Conservation (phyloP, 1,284 basidiomycete genomes). For the Termitomyces sp. region DNA sequence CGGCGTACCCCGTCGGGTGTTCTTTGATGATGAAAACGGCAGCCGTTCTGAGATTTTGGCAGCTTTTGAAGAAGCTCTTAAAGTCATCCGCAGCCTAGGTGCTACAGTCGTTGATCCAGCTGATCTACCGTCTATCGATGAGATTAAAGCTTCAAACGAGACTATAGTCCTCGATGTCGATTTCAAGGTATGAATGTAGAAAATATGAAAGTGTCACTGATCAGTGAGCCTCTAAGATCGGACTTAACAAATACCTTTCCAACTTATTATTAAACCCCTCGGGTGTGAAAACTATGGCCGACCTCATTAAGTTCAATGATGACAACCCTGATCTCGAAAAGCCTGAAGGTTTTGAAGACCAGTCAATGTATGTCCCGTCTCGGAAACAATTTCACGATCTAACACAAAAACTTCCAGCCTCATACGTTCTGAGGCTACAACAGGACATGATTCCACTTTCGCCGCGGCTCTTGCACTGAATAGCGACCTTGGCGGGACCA, state of each 20-base stretch:
- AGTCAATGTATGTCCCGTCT: conserved; percentile 32
- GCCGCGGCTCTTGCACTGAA: conserved; percentile 45
- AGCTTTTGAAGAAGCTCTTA: conserved; percentile 46
- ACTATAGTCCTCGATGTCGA: conserved; percentile 47
- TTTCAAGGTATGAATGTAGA: conserved; percentile 42
- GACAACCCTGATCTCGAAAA: conserved; percentile 45
- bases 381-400: not conserved
- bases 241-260: conserved; percentile 44
- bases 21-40: conserved; percentile 41
- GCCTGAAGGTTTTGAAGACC: conserved; percentile 42
- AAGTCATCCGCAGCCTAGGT: conserved; percentile 43
- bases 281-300: conserved; percentile 47
- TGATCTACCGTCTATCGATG: conserved; percentile 51
- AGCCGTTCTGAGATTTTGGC: conserved; percentile 31
- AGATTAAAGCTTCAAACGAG: conserved; percentile 45
- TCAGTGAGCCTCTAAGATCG: conserved; percentile 30
- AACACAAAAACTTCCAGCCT: conserved; percentile 30
- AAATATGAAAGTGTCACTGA: not conserved
- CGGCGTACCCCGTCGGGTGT: conserved; percentile 50
- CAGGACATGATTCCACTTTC: conserved; percentile 42
- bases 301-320: conserved; percentile 53
- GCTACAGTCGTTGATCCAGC: conserved; percentile 61
- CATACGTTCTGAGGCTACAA: conserved; percentile 43
- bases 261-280: conserved; percentile 43
- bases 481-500: conserved; percentile 45